phyloP scores from a whole-genome alignment of 495 filamentous ascomycete genomes.

The Pseudevernia furfuracea region DNA sequence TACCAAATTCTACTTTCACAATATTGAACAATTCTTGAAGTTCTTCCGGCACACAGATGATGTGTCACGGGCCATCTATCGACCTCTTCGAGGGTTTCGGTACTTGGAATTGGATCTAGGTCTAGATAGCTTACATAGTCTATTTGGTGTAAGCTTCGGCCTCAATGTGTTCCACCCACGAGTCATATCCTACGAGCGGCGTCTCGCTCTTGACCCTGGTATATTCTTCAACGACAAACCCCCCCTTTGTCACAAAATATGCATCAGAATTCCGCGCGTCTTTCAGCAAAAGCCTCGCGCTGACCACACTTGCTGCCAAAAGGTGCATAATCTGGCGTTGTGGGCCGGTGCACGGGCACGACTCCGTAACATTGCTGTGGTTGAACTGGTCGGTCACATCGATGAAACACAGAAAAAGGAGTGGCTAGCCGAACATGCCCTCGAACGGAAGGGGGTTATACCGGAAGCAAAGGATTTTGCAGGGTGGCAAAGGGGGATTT shows the following conservation, averaged over 20 bases:
- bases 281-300: neutral
- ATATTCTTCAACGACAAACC: neutral
- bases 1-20: neutral
- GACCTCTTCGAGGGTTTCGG: neutral
- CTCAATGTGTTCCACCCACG: neutral
- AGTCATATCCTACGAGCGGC: neutral
- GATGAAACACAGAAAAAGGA: slow-evolving; percentile 4
- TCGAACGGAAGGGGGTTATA: neutral
- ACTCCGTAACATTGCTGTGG: slow-evolving; percentile 1
- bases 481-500: neutral
- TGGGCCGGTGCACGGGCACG: slow-evolving; percentile 8
- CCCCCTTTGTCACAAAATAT: neutral
- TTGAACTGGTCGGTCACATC: slow-evolving; percentile 4
- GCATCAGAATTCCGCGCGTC: neutral
- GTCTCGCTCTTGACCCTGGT: neutral
- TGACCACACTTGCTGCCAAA: neutral
- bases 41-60: neutral
- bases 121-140: neutral
- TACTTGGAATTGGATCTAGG: neutral
- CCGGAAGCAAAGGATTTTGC: neutral
- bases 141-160: neutral
- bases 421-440: neutral
- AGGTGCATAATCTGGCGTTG: neutral
- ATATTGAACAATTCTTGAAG: neutral
- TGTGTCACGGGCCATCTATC: neutral